Conservation (phyloP, 768 basidiomycete species). For the Sporobolomyces phaffii region DNA sequence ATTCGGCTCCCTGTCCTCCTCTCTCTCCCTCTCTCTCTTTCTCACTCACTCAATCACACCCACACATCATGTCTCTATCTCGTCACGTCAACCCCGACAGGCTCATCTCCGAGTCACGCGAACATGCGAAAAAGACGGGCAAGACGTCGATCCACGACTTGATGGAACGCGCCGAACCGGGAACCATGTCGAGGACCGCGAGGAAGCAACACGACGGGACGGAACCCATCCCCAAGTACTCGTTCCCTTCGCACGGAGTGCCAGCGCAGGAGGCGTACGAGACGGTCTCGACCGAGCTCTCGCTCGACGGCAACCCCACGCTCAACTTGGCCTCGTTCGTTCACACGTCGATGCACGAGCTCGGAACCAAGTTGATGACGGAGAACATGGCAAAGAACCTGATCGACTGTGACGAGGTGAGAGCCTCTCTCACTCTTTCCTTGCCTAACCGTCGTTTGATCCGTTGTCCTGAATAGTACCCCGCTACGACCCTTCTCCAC, state of each 20-base stretch:
- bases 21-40: not conserved
- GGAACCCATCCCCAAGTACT: constrained; percentile 59
- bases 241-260: constrained; percentile 57
- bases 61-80: constrained; percentile 15
- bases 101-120: constrained; percentile 59
- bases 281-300: constrained; percentile 53
- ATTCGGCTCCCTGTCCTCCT: too few species aligned
- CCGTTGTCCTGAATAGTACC: too few species aligned
- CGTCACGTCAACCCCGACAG: constrained; percentile 57
- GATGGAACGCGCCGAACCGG: constrained; percentile 3
- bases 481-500: constrained; percentile 54
- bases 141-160: constrained; percentile 1
- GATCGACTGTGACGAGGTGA: constrained; percentile 61
- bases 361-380: constrained; percentile 43
- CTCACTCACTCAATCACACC: not conserved
- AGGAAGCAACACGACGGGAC: constrained; percentile 43
- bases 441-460: too few species aligned
- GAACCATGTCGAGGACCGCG: constrained; percentile 33
- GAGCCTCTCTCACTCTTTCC: too few species aligned
- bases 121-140: constrained; percentile 21
- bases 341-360: constrained; percentile 59
- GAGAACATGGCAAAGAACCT: constrained; percentile 61
- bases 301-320: constrained; percentile 41
- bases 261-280: constrained; percentile 45
- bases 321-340: constrained; percentile 65